Percentiles rank a stretch among this genome's conserved stretches.
Conservation (phyloP, 768 basidiomycete genomes). For the Termitomyces sp. region DNA sequence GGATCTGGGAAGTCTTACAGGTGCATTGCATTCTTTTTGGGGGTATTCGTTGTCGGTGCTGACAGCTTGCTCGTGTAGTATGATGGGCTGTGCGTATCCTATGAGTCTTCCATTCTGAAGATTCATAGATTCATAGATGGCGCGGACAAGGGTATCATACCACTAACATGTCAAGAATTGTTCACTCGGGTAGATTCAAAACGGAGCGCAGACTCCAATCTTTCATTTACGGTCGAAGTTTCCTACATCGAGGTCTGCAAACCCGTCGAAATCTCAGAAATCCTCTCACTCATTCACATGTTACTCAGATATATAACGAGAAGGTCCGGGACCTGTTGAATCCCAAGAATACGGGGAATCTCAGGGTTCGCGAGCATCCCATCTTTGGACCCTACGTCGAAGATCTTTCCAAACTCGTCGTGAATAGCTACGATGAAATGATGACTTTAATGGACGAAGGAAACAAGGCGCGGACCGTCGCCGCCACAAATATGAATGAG, state of each 20-base stretch:
- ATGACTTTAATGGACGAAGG: slow-evolving; percentile 99
- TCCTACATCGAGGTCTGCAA: slow-evolving; percentile 85
- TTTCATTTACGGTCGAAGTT: slow-evolving; percentile 92
- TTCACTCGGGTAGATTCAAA: slow-evolving; percentile 77
- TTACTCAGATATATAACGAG: slow-evolving; percentile 83
- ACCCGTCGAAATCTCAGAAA: background rate
- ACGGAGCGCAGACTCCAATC: slow-evolving; percentile 54
- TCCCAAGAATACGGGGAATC: slow-evolving; percentile 93
- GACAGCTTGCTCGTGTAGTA: slow-evolving; percentile 40
- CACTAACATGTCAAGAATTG: slow-evolving; percentile 88
- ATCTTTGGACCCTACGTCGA: slow-evolving; percentile 97
- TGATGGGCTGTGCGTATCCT: slow-evolving; percentile 86
- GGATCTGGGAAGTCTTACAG: slow-evolving; percentile 93
- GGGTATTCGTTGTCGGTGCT: background rate
- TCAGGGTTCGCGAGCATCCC: slow-evolving; percentile 96
- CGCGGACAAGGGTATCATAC: slow-evolving; percentile 95
- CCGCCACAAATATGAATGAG: slow-evolving; percentile 99
- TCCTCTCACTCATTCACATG: background rate
- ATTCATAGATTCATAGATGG: slow-evolving; percentile 56
- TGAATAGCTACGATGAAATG: slow-evolving; percentile 91
- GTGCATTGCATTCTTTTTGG: slow-evolving; percentile 34
- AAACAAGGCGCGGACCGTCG: slow-evolving; percentile 97
- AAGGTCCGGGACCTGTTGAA: slow-evolving; percentile 97
- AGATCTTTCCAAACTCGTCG: slow-evolving; percentile 89
- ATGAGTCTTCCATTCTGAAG: background rate